phyloP scores from a whole-genome alignment of 495 filamentous ascomycete species.

The Aspergillus sparsus region DNA sequence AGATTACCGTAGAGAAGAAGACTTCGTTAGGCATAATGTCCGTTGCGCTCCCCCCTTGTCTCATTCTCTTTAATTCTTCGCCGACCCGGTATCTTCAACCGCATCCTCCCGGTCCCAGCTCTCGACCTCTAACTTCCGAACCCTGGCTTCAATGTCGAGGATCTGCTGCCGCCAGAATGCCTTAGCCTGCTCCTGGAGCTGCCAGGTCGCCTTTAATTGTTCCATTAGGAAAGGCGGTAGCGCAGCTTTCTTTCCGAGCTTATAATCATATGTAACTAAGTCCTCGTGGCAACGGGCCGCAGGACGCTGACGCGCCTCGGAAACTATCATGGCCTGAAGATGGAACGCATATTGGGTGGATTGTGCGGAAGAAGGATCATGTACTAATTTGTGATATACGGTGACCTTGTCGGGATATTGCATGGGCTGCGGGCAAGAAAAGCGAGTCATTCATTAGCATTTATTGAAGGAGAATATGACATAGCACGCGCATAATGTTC shows the following conservation, averaged over 20 bases:
- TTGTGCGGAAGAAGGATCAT: conserved; percentile 43
- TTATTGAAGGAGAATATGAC: too few relatives aligned
- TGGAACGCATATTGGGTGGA: conserved; percentile 54
- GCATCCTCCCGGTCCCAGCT: conserved; percentile 76
- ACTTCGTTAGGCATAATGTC: too few relatives aligned
- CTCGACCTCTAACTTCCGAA: conserved; percentile 63
- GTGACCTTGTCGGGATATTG: conserved; percentile 83
- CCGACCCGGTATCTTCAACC: conserved; percentile 68
- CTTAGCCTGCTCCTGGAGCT: conserved; percentile 65
- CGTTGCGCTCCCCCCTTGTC: neutral
- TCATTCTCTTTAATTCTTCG: conserved; percentile 23
- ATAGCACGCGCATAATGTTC: neutral
- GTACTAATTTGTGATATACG: conserved; percentile 79
- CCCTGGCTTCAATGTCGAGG: conserved; percentile 52
- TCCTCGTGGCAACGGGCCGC: conserved; percentile 81
- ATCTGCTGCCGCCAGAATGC: conserved; percentile 50
- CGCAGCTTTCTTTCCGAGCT: conserved; percentile 47
- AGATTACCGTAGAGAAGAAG: too few relatives aligned
- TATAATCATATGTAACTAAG: conserved; percentile 84
- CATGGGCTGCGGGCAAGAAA: conserved; percentile 65
- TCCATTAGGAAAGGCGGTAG: conserved; percentile 68
- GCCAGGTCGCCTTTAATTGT: conserved; percentile 64
- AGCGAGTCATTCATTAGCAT: neutral
- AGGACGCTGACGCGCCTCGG: conserved; percentile 75
- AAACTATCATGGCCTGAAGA: conserved; percentile 66